Conservation (phyloP, 1,284 basidiomycete genomes). For the Malassezia yamatoensis region DNA sequence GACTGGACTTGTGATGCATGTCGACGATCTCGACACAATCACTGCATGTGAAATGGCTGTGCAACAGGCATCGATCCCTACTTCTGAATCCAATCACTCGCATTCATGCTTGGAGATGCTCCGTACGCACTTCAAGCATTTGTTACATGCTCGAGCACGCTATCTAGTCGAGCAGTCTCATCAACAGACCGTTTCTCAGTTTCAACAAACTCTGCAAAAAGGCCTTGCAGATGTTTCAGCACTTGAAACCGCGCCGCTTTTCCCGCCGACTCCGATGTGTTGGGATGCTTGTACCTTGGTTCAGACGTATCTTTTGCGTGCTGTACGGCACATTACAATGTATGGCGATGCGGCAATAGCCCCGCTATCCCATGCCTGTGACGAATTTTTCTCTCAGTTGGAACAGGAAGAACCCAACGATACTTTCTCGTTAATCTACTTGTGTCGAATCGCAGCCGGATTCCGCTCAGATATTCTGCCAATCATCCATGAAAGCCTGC, state of each 20-base stretch:
- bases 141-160: conserved; percentile 5
- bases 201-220: background rate
- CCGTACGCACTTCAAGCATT: background rate
- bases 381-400: background rate
- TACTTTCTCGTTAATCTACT: background rate
- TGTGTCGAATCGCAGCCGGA: background rate
- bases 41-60: background rate
- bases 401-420: background rate
- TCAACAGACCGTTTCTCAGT: background rate
- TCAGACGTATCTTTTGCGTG: background rate
- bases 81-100: background rate
- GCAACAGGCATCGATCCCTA: background rate
- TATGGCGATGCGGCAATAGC: background rate
- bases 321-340: background rate
- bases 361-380: background rate
- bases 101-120: background rate
- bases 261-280: background rate
- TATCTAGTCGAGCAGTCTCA: conserved; percentile 6
- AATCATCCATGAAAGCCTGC: background rate
- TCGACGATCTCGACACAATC: conserved; percentile 3
- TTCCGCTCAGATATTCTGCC: background rate
- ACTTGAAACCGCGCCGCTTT: background rate
- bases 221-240: background rate
- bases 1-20: background rate
- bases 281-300: background rate